Base-by-base conservation (phyloP, 1,139 yeast genomes). In the Nadsonia commutata region DNA sequence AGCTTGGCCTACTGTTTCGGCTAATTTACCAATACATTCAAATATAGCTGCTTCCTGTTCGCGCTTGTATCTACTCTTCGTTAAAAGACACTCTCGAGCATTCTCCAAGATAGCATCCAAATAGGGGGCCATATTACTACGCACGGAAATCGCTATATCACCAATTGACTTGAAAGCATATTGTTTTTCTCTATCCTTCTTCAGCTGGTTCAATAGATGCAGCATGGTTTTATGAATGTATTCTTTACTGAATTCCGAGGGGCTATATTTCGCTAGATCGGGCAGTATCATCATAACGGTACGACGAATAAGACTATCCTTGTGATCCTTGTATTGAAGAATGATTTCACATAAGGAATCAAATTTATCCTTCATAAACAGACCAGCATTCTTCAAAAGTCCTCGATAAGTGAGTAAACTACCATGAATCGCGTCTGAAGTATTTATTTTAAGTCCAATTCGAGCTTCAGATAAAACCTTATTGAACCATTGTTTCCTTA, bases 1-100 rank as follows among this genome's bases (percentile, higher is more conserved):
- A 1, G 95, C 94, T n/a, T 95, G 94, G 0, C 96, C 97, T 11
- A 88, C 86, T 0, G 97, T 94, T 20, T 74, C 72, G 0, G 95
- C 88, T 41, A 90, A 66, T 63, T 84, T 82, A 0, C 94, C 85
- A 42, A 90, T 72, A 58, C 97, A 90, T 52, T 82, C 86, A 54
- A 88, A 90, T 19, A 90, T 77, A 0, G 95, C 88, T 0, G 86
- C 81, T 52, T 85, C 95, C 38, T 83, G 79, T 43, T 81, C 90
- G 54, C 76, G 80, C 50, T 81, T 70, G 31, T 68, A 66, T 42
- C 77, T 77, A 38, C 55, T 52, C 57, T 80, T 85, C 1, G 85
- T 69, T 16, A 78, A 72, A 40, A 90, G 67, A 0, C 94, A 93
- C 48, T 88, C 96, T 54, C 88, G 71, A 20, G 88, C 76, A 51